Evolutionary conservation across 2,329 filamentous ascomycete genomes (phyloP), one percentile per base, ranked within the genome.

Genomic region (Colletotrichum caudatum): DNA sequence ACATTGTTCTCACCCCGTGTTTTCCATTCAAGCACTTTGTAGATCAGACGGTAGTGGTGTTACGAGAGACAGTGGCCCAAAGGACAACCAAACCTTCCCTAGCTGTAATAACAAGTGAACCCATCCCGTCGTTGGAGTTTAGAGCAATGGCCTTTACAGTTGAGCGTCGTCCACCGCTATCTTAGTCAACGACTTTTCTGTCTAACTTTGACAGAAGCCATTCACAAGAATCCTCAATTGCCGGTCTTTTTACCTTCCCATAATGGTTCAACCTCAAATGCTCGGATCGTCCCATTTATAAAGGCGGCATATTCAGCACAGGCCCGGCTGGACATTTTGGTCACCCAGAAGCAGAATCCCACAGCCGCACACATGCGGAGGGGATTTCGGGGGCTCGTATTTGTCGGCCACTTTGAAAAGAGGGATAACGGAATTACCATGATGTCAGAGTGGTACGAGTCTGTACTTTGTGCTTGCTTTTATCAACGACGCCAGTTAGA

Each of bases 391-490:
- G 39, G 11, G 9, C 57, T 8, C 8, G 33, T 18, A 14, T 63
- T n/a, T 35, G 16, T 48, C 48, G 33, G 29, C n/a, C n/a, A 16
- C n/a, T 41, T 14, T 18, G 29, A 2, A 53, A 53, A 46, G 44
- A 46, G 35, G 48, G 60, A 29, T 16, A 16, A 33, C 16, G 4
- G 26, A n/a, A 26, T 20, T 4, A 14, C 1, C 11, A 39, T 23
- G 20, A 6, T 29, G 37, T 53, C 50, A 64, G 12, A 56, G 61
- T 64, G 48, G 50, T 56, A 46, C 61, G 50, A 64, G 18, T 33
- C 18, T 26, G 18, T 16, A 44, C 18, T 26, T 23, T 7, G 35
- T 33, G 9, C 16, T 56, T 44, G 23, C 39, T 64, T 64, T 56
- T 46, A 26, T 11, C 6, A 5, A 7, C 5, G 33, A 20, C 37